Base-by-base conservation (phyloP, 2,329 filamentous ascomycete genomes). In the Aspergillus ibericus region DNA sequence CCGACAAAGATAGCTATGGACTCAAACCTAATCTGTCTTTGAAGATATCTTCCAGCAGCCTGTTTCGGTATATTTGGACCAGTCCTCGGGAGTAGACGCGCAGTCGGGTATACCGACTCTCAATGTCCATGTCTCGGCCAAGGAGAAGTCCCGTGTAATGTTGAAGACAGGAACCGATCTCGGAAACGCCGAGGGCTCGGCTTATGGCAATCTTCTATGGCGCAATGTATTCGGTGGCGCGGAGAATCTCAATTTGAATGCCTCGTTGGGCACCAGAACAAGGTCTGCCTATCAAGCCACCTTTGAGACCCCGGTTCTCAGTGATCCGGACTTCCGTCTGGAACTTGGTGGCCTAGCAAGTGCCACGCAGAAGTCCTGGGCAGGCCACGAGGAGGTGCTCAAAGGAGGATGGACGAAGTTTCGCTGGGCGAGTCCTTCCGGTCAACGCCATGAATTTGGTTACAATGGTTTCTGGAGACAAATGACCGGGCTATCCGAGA, bases 161-260 rank as follows among this genome's bases (percentile, higher is more conserved):
- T 84, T 98, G 69, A 96, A 96, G 80, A 96, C 93, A 0, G 95
- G 95, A 59, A 98, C 95, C 8, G 93, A 98, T 72, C 83, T 96
- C 47, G 95, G 95, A 62, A 96, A 96, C 71, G 88, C 91, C 20
- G 95, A 99, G 76, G 95, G 93, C 35, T 96, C 93, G 7, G 93
- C 93, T 4, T 98, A 96, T 72, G 88, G 91, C 65, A 93, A 95
- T 66, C 83, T 92, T 46, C 83, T 93, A 53, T 88, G 92, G 81
- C 88, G 95, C 66, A 99, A 99, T 77, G 84, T 99, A 59, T 91
- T 99, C 72, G 95, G 95, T 53, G 95, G 95, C 38, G 95, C 93
- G 22, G 95, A 99, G 79, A 90, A 89, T 57, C 79, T 99, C 62
- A 91, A 91, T 53, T 80, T 96, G 59, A 93, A 96, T 69, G 93